Base-by-base conservation (phyloP, 225 moss, liverwort and hornwort species). In the Takakia lepidozioides region DNA sequence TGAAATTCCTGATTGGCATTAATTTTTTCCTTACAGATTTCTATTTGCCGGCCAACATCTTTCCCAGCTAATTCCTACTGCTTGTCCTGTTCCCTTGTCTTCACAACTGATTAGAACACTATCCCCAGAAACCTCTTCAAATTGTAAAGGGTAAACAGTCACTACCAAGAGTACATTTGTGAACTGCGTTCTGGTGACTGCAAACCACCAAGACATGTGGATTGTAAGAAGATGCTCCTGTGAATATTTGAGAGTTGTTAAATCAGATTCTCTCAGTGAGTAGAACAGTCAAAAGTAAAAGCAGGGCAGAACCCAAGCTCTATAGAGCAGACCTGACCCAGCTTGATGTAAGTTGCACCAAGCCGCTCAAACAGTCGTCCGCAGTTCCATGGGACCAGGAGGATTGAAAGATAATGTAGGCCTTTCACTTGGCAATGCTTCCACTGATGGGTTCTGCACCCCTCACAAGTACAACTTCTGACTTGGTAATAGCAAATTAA, bases 341-440 rank as follows among this genome's bases (percentile, higher is more conserved):
- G 68, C 74, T 95, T 95, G 64, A 95, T 84, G 55, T 95, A 95
- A 8, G 93, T 95, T 59, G 93, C 93, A 68, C 93, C 93, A 54
- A 95, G 86, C 48, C 80, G 75, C 72, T 95, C 93, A 66, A 95
- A 95, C 38, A 95, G 66, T 24, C 63, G 76, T 19, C n/a, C 93
- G 76, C 40, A 95, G 82, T 63, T 89, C 76, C 45, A 66, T 75
- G 20, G 93, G 93, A 15, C 93, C 93, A 29, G 89, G 93, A 0
- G 86, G 86, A 8, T 55, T 69, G 39, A 89, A 45, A 19, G 69
- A 22, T 51, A 89, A 74, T 27, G 80, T 72, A 5, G 83, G 71
- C 38, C 66, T 35, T 63, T 51, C 49, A 62, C 60, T 79, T 25
- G 50, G 46, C 46, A 72, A 57, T 52, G 29, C 61, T 54, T 86